Base-by-base conservation (phyloP, 1,284 basidiomycete genomes). In the Ustilago curta region DNA sequence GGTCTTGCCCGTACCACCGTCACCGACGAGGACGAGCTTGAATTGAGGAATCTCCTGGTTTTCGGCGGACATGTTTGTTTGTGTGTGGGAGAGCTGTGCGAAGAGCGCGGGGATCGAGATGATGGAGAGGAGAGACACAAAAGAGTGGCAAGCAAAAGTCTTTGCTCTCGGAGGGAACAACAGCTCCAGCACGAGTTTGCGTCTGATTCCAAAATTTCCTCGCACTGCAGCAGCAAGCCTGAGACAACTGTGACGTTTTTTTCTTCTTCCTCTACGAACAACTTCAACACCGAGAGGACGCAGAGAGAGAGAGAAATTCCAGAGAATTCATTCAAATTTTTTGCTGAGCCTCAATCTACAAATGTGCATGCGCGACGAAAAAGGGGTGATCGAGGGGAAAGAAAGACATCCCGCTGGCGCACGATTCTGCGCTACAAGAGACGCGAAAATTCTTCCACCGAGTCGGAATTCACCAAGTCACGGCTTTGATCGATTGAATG, bases 1-100 rank as follows among this genome's bases (percentile, higher is more conserved):
- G 76, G 87, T 87, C 84, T 87, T 95, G 83, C 95, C 96, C 70
- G 96, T 98, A 86, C 96, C 96, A 87, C 96, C 96, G 85, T 98
- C 96, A 85, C 96, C 95, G 83, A 97, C 95, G 81, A 97, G 93
- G 76, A 99, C 96, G 86, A 99, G 93, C 89, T 99, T 99, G 90
- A 99, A 99, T 73, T 94, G 95, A 56, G 97, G 94, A 79, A 94
- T 88, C 75, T 87, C 62, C 35, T 57, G 50, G 60, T 63, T 66
- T 21, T 70, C 67, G 55, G 68, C 64, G 39, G 73, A 68, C 73
- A 76, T 76, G 43, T 48, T 71, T 42, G 39, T 9, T 25, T 48
- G 56, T 37, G 51, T 45, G 45, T 44, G 43, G 11, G 44, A 31
- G 27, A 48, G n/a, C 40, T 45, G n/a, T 19, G 18, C n/a, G n/a